A percentile compares a stretch with the other conserved stretches of the same genome.
Conservation (phyloP, 108 stramenopile species). For the Pelagomonas calceolata region DNA sequence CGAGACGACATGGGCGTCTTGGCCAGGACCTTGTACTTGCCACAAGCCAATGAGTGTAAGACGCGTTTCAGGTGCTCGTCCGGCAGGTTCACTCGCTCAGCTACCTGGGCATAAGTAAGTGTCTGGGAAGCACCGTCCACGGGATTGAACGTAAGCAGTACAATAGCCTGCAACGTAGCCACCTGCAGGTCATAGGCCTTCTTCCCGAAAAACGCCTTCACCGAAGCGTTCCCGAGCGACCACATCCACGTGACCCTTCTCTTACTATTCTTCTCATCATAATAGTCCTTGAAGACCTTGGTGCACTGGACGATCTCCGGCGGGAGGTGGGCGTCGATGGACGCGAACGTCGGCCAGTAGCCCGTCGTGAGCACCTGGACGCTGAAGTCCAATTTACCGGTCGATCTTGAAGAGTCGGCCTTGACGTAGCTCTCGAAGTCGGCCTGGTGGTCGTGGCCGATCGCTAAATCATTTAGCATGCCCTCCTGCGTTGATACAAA, state of each 20-base stretch:
- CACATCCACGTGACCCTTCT: slow-evolving; percentile 43
- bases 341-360: slow-evolving; percentile 93
- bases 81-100: slow-evolving; percentile 62
- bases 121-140: slow-evolving; percentile 29
- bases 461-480: slow-evolving; percentile 93
- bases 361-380: slow-evolving; percentile 95
- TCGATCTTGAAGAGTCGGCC: slow-evolving; percentile 13
- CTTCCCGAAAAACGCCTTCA: slow-evolving; percentile 76
- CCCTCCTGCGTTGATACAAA: slow-evolving; percentile 81
- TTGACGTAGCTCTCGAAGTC: slow-evolving; percentile 74
- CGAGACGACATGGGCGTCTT: slow-evolving; percentile 71
- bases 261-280: slow-evolving; percentile 16
- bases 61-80: slow-evolving; percentile 81
- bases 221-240: slow-evolving; percentile 82
- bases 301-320: slow-evolving; percentile 78
- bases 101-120: slow-evolving; percentile 54
- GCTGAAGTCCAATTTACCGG: slow-evolving; percentile 63
- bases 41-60: slow-evolving; percentile 93
- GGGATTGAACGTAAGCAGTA: slow-evolving; percentile 64
- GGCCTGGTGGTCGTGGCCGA: slow-evolving; percentile 76
- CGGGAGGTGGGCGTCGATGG: slow-evolving; percentile 75
- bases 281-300: slow-evolving; percentile 74
- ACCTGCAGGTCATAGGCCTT: slow-evolving; percentile 92
- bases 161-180: slow-evolving; percentile 88
- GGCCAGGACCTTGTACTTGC: slow-evolving; percentile 86